These are phyloP conservation scores for Globisporangium uncinulatum DNA, from an alignment of 352 stramenopile genomes.

Conservation along the genomic window DNA sequence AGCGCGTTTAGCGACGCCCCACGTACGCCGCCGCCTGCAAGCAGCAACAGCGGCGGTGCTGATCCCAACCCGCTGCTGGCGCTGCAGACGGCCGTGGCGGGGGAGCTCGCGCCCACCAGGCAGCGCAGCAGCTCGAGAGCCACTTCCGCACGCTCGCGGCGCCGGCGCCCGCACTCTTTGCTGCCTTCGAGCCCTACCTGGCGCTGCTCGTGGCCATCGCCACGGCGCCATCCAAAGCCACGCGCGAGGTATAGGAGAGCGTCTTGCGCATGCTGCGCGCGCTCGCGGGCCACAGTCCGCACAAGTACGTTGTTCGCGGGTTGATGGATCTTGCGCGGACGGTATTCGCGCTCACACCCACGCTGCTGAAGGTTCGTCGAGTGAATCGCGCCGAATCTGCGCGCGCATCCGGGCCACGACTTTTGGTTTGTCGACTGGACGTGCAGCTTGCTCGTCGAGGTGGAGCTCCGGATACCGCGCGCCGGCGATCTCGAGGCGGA, in stretches of 20 bases:
- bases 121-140: conserved; percentile 42
- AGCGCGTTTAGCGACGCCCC: conserved; percentile 32
- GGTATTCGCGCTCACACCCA: too few species aligned
- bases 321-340: too few species aligned
- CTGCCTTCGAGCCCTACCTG: conserved; percentile 53
- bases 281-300: conserved; percentile 35
- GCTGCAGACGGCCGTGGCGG: conserved; percentile 37
- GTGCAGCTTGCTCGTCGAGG: conserved; percentile 31
- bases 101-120: conserved; percentile 26
- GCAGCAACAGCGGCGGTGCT: conserved; percentile 10
- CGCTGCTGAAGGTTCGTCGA: conserved; percentile 23
- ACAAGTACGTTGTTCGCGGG: conserved; percentile 11
- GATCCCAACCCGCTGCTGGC: conserved; percentile 27
- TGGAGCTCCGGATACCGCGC: conserved; percentile 26
- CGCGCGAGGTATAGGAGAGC: conserved; percentile 28
- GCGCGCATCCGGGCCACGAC: conserved; percentile 30
- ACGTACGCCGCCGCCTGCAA: background rate
- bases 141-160: conserved; percentile 24
- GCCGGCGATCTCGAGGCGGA: background rate
- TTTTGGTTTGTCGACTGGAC: conserved; percentile 50
- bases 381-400: conserved; percentile 37
- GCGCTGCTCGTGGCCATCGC: conserved; percentile 29
- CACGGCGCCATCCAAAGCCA: conserved; percentile 20
- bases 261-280: conserved; percentile 34
- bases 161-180: conserved; percentile 20